Evolutionary conservation across 2,329 filamentous ascomycete genomes (phyloP), one percentile per base, ranked within the genome.

Genomic region (Fusarium longipes): DNA sequence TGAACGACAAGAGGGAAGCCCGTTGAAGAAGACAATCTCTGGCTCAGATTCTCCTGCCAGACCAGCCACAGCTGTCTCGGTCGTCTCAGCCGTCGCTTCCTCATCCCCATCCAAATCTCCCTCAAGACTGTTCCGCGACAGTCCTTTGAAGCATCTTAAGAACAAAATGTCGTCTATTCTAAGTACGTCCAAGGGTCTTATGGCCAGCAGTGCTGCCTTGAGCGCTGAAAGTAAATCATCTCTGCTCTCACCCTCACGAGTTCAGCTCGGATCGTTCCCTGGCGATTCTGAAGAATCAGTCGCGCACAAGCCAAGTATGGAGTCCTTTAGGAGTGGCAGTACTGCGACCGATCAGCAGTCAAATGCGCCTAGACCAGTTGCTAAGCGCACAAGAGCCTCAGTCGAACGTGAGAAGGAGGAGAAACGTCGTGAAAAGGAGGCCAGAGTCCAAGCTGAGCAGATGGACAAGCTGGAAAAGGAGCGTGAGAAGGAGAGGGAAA

Each of bases 101-200:
- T 71, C 84, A 77, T 80, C 86, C 77, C 81, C 85, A 66, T 76
- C 80, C 4, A 88, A 87, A 69, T 89, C 87, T 2, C 86, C 86
- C 0, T 82, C 84, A 7, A 80, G 86, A 54, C 81, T 76, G 47
- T 82, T 87, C 71, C 83, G 84, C 9, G 93, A 96, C 69, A 95
- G 91, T 59, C 93, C 93, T 7, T 79, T 97, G 60, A 97, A 94
- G 78, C 93, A 96, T 50, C 94, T 96, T 27, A 98, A 97, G 81
- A 93, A 92, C 74, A 96, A 93, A 76, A 83, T 98, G 45, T 96
- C 95, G 44, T 97, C 94, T 11, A 93, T 97, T 61, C 83, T 97
- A 71, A 94, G 93, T 78, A 92, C 90, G 55, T 96, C 94, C 6
- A 95, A 92, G 77, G 92, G 91, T 15, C 86, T 97, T 47, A 90